Evolutionary conservation across 495 filamentous ascomycete species (phyloP).

Genomic region (Talaromyces ruber): DNA sequence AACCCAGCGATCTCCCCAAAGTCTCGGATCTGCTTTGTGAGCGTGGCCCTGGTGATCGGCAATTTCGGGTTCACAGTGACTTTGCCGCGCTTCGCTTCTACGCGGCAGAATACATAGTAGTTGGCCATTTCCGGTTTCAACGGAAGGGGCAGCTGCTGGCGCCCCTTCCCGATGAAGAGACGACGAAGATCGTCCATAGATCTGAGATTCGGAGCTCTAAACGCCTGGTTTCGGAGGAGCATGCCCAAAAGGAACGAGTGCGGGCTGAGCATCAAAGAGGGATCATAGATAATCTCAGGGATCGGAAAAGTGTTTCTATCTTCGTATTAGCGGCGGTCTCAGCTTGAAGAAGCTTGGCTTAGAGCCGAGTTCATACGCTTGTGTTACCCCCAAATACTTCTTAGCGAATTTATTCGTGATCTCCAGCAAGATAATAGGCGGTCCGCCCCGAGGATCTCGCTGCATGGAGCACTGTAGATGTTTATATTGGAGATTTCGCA

Average conservation of each 20-base stretch:
- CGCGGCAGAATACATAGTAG: constrained; percentile 18
- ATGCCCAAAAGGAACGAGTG: constrained; percentile 17
- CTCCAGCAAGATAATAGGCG: constrained; percentile 14
- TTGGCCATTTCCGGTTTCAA: constrained; percentile 13
- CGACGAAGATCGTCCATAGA: constrained; percentile 17
- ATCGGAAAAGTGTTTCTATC: constrained; percentile 17
- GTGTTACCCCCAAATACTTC: constrained; percentile 11
- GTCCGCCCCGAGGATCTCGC: constrained; percentile 12
- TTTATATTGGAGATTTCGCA: constrained; percentile 15
- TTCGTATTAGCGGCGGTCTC: constrained; percentile 2
- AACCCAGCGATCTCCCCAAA: constrained; percentile 18
- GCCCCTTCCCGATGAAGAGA: constrained; percentile 11
- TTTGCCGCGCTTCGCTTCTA: constrained; percentile 3
- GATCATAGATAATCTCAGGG: constrained; percentile 19
- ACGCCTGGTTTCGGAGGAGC: constrained; percentile 13
- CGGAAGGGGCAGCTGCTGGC: constrained; percentile 14
- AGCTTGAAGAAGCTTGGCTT: background rate
- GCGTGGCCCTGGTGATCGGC: constrained; percentile 10
- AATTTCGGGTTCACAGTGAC: constrained; percentile 9
- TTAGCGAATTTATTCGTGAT: constrained; percentile 14
- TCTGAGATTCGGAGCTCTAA: constrained; percentile 11
- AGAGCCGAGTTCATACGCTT: constrained; percentile 8
- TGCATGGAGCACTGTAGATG: constrained; percentile 15
- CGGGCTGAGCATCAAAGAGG: constrained; percentile 17
- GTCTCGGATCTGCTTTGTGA: constrained; percentile 13